These are phyloP conservation scores for Leccinum broughii DNA, from an alignment of 768 basidiomycete species.

Conservation along the genomic window DNA sequence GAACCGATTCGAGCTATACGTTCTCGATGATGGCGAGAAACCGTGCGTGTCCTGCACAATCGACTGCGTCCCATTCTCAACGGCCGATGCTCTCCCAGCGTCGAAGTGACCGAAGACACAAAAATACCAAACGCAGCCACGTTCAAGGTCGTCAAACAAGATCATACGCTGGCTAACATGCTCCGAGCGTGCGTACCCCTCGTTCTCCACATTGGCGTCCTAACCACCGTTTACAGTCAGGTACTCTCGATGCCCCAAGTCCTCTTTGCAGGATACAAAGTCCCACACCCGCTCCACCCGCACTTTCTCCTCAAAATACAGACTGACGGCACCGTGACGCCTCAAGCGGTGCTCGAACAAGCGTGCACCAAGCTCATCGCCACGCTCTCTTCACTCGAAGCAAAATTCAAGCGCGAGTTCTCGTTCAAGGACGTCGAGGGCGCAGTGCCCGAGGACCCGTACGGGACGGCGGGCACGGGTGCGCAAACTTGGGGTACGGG, in stretches of 20 bases:
- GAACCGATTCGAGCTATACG: constrained; percentile 87
- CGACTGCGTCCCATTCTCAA: neutral
- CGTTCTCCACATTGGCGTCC: neutral
- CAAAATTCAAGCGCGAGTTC: constrained; percentile 82
- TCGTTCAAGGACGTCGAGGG: constrained; percentile 73
- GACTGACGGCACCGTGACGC: constrained; percentile 85
- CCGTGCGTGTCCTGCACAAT: constrained; percentile 57
- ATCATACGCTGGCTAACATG: constrained; percentile 96
- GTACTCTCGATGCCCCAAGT: constrained; percentile 84
- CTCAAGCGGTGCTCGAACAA: constrained; percentile 77
- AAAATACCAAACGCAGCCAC: constrained; percentile 98
- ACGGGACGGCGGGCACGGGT: constrained; percentile 44
- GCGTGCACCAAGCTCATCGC: constrained; percentile 83
- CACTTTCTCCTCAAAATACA: constrained; percentile 95
- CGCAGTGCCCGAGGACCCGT: constrained; percentile 46
- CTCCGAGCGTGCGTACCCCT: constrained; percentile 73
- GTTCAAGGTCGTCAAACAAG: constrained; percentile 92
- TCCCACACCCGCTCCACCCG: constrained; percentile 94
- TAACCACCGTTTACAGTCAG: constrained; percentile 55
- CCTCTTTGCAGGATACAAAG: constrained; percentile 97
- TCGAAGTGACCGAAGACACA: constrained; percentile 91
- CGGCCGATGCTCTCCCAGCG: constrained; percentile 46
- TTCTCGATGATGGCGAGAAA: constrained; percentile 92
- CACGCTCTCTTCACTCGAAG: constrained; percentile 63
- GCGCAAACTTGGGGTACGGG: constrained; percentile 47